These are phyloP conservation scores for Salix suchowensis DNA, from an alignment of 345 rosid genomes.

Conservation along the genomic window DNA sequence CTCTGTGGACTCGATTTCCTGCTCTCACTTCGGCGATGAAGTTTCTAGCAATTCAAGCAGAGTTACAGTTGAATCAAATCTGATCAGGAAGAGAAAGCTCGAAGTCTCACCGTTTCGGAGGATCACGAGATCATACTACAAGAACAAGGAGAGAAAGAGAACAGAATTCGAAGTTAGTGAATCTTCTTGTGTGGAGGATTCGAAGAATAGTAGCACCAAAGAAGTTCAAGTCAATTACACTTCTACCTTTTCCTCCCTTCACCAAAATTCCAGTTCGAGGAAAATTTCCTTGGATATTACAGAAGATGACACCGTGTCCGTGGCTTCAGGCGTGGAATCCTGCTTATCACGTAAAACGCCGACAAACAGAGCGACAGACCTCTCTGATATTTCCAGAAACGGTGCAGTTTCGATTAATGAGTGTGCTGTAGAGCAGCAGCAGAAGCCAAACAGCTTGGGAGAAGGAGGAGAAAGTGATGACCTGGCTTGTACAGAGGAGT, in stretches of 20 bases:
- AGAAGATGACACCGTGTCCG: not conserved
- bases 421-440: constrained; percentile 37
- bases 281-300: not conserved
- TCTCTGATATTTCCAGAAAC: constrained; percentile 32
- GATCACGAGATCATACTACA: constrained; percentile 46
- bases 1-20: not conserved
- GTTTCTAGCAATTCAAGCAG: constrained; percentile 48
- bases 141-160: constrained; percentile 28
- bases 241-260: not conserved
- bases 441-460: constrained; percentile 28
- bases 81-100: constrained; percentile 34
- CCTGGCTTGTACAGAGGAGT: constrained; percentile 67
- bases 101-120: constrained; percentile 33
- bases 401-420: constrained; percentile 48
- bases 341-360: not conserved
- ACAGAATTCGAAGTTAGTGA: constrained; percentile 49
- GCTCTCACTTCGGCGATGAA: constrained; percentile 16
- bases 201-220: not conserved
- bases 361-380: not conserved
- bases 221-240: not conserved
- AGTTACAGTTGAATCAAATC: constrained; percentile 26
- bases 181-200: constrained; percentile 39
- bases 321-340: not conserved
- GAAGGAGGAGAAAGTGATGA: constrained; percentile 39
- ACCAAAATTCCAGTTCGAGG: not conserved